Evolutionary conservation across 2,329 filamentous ascomycete genomes (phyloP), one percentile per base, ranked within the genome.

Genomic region (Coniochaeta hoffmannii): DNA sequence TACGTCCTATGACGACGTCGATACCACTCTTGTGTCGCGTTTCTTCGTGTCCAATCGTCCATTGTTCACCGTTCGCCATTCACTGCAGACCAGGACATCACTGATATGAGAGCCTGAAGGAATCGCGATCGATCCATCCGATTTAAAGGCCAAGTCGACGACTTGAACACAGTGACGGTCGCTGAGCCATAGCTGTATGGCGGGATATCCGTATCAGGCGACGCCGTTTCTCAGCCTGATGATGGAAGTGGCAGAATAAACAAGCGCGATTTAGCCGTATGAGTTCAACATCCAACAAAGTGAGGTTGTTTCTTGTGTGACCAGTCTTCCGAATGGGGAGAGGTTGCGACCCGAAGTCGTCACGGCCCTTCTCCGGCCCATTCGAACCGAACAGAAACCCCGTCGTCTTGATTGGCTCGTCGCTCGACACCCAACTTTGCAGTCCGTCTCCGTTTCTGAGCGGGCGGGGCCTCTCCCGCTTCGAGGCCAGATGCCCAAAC

Each of bases 311-410:
- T 1, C 19, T 44, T 11, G 19, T 44, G 19, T 17, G 38, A n/a
- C 38, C 38, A 44, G 19, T 3, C 19, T 3, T 30, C 46, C 46
- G 32, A 32, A 32, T 34, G 46, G 30, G 46, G 26, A 50, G 22
- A 17, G 2, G 46, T 50, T 50, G 26, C 46, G 46, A 50, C 12
- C 46, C 46, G 19, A 34, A 51, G 49, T 51, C 8, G n/a, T 51
- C 49, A 34, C 49, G 49, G 49, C 49, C 49, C 49, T 51, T 51
- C 49, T 51, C 49, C 49, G 49, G 49, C 31, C 41, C 49, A 51
- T 51, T 51, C 32, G 10, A 15, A 15, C 15, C 31, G 15, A 31
- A 51, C 15, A 12, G 14, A 3, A 31, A 51, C 6, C 10, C 9
- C 8, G 12, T 22, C 17, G 17, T 19, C 49, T 4, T 51, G 49